Conservation (phyloP, 148 eudicot species). For the Diospyros lotus region DNA sequence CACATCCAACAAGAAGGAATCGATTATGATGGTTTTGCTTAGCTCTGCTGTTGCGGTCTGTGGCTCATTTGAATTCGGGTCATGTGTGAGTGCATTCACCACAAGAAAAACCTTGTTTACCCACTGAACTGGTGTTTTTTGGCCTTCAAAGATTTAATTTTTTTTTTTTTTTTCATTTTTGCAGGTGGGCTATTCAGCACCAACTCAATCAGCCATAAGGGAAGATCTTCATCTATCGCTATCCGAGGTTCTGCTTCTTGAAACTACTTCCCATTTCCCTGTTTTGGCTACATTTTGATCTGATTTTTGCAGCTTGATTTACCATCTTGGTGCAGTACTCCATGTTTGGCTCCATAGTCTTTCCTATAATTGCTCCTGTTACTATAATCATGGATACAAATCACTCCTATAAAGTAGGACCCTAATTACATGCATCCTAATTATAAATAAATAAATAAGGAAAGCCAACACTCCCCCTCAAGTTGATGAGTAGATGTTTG, state of each 20-base stretch:
- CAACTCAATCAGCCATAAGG: constrained; percentile 68
- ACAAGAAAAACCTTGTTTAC: too few species aligned
- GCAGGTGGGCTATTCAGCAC: constrained; percentile 86
- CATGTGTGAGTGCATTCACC: constrained; percentile 51
- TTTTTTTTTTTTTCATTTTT: constrained; percentile 11
- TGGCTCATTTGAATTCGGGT: constrained; percentile 76
- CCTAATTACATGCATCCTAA: too few species aligned
- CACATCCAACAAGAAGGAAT: constrained; percentile 16
- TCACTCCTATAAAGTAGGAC: too few species aligned
- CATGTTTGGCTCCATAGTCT: constrained; percentile 72
- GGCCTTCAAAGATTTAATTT: too few species aligned
- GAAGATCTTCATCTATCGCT: constrained; percentile 54
- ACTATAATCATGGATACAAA: too few species aligned
- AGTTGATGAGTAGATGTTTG: too few species aligned
- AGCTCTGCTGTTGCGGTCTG: constrained; percentile 68
- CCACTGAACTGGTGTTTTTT: too few species aligned
- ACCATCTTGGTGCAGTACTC: constrained; percentile 42
- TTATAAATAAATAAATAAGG: too few species aligned
- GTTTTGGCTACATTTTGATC: too few species aligned
- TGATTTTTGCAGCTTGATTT: background rate
- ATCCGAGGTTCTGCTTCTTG: constrained; percentile 36
- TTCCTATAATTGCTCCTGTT: too few species aligned
- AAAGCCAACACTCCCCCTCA: too few species aligned
- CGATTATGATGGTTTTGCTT: constrained; percentile 57
- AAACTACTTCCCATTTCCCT: background rate